Conservation (phyloP, 139 green algal genomes). For the Volvox africanus region DNA sequence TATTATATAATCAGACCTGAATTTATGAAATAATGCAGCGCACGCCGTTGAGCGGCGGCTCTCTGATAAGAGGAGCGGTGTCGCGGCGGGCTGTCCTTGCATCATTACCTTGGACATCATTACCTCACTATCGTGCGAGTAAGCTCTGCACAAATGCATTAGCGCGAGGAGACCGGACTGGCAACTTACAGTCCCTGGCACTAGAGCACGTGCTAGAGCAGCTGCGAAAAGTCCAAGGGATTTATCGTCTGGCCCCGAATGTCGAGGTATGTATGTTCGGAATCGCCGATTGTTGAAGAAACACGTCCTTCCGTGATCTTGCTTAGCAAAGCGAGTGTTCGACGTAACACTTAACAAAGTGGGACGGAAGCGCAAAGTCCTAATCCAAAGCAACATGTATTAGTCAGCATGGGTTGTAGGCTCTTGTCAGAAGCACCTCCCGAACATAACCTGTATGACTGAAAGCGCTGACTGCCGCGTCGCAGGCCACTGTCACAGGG, state of each 20-base stretch:
- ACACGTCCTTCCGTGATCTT: too few relatives aligned
- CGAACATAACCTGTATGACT: too few relatives aligned
- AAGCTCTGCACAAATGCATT: not conserved
- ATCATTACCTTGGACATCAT: not conserved
- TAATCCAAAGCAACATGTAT: too few relatives aligned
- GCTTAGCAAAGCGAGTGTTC: too few relatives aligned
- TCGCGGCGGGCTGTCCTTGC: not conserved
- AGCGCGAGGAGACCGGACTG: not conserved
- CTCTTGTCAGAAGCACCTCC: too few relatives aligned
- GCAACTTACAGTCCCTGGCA: not conserved
- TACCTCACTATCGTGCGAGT: not conserved
- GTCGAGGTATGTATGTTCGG: not conserved
- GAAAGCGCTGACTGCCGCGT: too few relatives aligned
- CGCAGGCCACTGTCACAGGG: slow-evolving; percentile 34
- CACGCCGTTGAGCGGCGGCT: not conserved
- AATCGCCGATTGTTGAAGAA: too few relatives aligned
- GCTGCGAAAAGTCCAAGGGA: not conserved
- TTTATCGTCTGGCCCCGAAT: not conserved
- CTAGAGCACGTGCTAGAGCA: slow-evolving; percentile 5
- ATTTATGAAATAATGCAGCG: not conserved
- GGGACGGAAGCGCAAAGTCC: too few relatives aligned
- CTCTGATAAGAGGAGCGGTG: not conserved
- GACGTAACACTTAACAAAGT: too few relatives aligned
- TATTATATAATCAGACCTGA: too few relatives aligned
- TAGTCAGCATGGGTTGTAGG: too few relatives aligned